A percentile compares a stretch with the other conserved stretches of the same genome.
Conservation (phyloP, 805 yeast species). For the Komagataella pastoris region DNA sequence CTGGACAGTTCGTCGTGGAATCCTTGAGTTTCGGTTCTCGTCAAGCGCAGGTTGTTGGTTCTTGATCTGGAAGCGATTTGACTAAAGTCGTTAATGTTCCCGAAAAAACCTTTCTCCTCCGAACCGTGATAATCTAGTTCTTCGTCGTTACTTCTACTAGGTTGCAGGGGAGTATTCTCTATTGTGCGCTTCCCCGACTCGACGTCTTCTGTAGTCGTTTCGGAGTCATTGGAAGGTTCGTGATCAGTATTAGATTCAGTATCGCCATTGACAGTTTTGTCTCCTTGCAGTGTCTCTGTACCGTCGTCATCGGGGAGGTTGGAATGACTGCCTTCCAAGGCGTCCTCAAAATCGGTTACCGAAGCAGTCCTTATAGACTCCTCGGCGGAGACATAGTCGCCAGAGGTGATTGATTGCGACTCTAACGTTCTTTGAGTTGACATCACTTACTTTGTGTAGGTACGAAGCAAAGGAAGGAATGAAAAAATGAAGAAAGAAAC, state of each 20-base stretch:
- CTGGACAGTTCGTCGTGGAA: slow-evolving; percentile 1
- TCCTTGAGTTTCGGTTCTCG: slow-evolving; percentile 1
- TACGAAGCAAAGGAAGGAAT: neutral
- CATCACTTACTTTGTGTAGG: neutral
- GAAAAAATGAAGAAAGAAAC: neutral
- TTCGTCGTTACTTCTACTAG: neutral
- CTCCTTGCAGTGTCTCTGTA: neutral
- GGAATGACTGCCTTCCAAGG: slow-evolving; percentile 9
- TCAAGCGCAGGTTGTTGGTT: neutral
- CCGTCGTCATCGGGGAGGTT: neutral
- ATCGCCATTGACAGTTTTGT: neutral
- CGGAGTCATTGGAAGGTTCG: neutral
- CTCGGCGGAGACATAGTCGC: neutral
- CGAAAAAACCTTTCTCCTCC: neutral
- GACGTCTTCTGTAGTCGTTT: neutral
- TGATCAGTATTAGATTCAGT: neutral
- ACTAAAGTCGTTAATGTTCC: neutral
- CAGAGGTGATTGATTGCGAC: neutral
- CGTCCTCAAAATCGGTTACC: slow-evolving; percentile 10
- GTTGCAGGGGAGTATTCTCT: neutral
- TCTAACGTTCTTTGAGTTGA: neutral
- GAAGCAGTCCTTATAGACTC: neutral
- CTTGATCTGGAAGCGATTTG: neutral
- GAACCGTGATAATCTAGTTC: neutral
- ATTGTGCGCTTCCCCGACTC: neutral